Base-by-base conservation (phyloP, 257 asterid species). In the Schizonepeta tenuifolia region DNA sequence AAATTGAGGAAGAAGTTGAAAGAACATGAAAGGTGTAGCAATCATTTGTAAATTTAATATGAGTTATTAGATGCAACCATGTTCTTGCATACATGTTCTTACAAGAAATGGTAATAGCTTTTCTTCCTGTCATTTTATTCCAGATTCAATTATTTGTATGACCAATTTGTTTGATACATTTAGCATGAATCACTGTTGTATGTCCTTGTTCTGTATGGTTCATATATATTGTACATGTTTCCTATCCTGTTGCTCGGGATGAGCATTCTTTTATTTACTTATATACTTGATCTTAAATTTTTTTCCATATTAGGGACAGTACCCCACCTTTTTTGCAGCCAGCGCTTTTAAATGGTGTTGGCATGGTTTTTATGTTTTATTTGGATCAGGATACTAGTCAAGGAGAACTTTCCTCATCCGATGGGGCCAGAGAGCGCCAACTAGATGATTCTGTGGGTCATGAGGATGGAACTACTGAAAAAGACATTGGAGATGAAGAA, bases 351-450 rank as follows among this genome's bases (percentile, higher is more conserved):
- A 65, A 75, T 41, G 17, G 58, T n/a, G 50, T 43, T 50, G 28
- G 1, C 65, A 38, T 75, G 59, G 36, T 35, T 33, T 26, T 55
- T 53, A 55, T 54, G 9, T 65, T 46, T 43, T 26, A 24, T 73
- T 61, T 77, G 81, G 62, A 57, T 28, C 86, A 86, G 88, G 90
- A 83, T 43, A 44, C 62, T 70, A 38, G 49, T 67, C 66, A 66
- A 71, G 82, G 77, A 65, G 89, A 78, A 46, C 71, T 67, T 77
- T 79, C 73, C 12, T 74, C 78, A 14, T 79, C 62, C 46, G 72
- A 75, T 61, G 69, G 58, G 57, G n/a, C 47, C 55, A 57, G 35
- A 75, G 78, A 69, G 60, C 38, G 35, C 69, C 76, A 67, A 62
- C 15, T 59, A 49, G 77, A 72, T 69, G 74, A 41, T 71, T 74